Evolutionary conservation across 352 stramenopile species (phyloP), one percentile per base, ranked within the genome.

Genomic region (Phytophthora niederhauseri): DNA sequence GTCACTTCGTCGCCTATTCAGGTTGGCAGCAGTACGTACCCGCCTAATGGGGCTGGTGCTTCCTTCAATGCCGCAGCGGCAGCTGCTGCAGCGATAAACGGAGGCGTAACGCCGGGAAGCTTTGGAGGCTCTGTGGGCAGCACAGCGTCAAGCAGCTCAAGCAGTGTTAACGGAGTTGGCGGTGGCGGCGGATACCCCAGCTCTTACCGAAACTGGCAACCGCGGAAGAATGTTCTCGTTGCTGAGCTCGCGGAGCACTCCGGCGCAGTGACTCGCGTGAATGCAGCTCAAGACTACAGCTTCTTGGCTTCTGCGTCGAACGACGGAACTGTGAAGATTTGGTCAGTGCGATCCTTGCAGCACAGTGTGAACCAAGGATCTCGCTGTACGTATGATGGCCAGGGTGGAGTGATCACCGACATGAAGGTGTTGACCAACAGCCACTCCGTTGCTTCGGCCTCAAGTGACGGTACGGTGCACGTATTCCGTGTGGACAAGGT

Each of bases 301-400:
- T 99, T 99, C 63, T 90, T 99, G 56, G 95, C 94, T 3, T 99
- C 96, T 2, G 95, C 89, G n/a, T 98, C 93, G 30, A 94, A 96
- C 57, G 98, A 99, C 79, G 96, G 95, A 19, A 98, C 94, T 15
- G 95, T 98, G 31, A 96, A 98, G 82, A 87, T 99, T 38, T 99
- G 97, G 95, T 95, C 87, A 19, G 84, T 98, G 24, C 78, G 90
- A 20, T 97, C 97, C 17, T 84, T 98, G 69, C 93, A 98, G 67
- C 90, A 98, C 70, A 97, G 90, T 61, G 89, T 98, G 55, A 98
- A 97, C 53, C 84, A 98, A 66, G 85, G 95, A 64, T 98, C 95
- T 26, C 89, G 90, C 20, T 84, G 93, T 24, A 98, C 95, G 11
- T 99, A 99, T 72, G 87, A 94, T 30, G 92, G 89, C 8, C 96